phyloP scores from a whole-genome alignment of 1,284 basidiomycete species.

The Cutaneotrichosporon curvatum region DNA sequence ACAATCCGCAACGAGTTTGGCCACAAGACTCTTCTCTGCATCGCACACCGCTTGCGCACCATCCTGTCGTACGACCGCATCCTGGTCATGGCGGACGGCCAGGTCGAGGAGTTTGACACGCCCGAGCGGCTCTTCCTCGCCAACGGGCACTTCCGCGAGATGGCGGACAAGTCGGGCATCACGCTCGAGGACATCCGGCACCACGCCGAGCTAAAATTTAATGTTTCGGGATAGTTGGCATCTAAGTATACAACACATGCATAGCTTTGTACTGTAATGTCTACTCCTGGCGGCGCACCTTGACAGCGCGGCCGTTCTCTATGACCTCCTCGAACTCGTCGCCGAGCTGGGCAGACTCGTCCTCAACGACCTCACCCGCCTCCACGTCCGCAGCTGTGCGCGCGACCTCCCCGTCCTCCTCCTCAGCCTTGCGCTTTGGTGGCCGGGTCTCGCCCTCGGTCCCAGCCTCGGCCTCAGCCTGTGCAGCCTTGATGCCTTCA shows the following conservation, averaged over 20 bases:
- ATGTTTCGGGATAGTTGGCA: too few relatives aligned
- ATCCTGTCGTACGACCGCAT: constrained; percentile 75
- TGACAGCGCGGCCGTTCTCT: constrained; percentile 14
- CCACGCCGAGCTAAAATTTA: constrained; percentile 3
- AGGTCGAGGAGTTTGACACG: constrained; percentile 66
- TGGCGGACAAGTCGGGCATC: constrained; percentile 67
- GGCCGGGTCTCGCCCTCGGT: constrained; percentile 1
- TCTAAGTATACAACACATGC: neutral
- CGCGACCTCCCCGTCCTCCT: constrained; percentile 10
- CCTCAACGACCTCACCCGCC: constrained; percentile 16
- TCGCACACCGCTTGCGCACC: constrained; percentile 64
- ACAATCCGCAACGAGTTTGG: constrained; percentile 62
- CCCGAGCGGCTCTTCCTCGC: constrained; percentile 66
- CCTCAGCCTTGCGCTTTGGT: constrained; percentile 13
- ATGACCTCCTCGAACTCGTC: constrained; percentile 18
- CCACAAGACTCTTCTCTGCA: constrained; percentile 58
- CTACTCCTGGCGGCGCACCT: constrained; percentile 17
- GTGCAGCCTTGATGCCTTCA: constrained; percentile 6
- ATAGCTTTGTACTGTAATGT: neutral
- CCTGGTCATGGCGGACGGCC: constrained; percentile 61
- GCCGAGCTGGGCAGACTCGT: constrained; percentile 13
- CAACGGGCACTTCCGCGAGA: constrained; percentile 65
- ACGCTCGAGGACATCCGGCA: constrained; percentile 56
- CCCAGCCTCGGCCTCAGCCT: neutral
- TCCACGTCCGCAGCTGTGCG: constrained; percentile 11